Base-by-base conservation (phyloP, 805 yeast genomes). In the Saturnispora galanensis region DNA sequence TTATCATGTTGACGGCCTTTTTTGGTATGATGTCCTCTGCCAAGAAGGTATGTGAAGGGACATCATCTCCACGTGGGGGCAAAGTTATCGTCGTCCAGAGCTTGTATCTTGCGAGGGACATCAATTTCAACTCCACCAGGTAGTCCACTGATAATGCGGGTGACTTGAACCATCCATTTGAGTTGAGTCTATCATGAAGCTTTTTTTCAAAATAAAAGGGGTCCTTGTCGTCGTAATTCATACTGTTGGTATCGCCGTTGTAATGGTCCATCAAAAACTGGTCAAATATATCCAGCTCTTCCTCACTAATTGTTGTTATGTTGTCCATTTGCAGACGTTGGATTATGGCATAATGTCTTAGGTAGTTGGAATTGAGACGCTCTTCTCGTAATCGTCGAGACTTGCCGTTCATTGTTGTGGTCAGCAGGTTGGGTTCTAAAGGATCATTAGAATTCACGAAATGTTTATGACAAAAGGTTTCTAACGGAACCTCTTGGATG, bases 21-120 rank as follows among this genome's bases (percentile, higher is more conserved):
- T n/a, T 13, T 34, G 42, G 42, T 12, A 38, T 15, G 11, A 44
- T 44, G 26, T 39, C 36, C 34, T 44, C 39, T 28, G 18, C 36
- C 13, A 46, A 15, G n/a, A 35, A 37, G n/a, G 31, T 29, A 3
- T 35, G 31, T 15, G 35, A 21, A 9, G 53, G 52, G 3, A 50
- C 36, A 3, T 38, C 32, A 40, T 77, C 82, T 1, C 49, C 43
- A 42, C 81, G 60, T 18, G 82, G 80, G 3, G 70, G 70, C 21
- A 78, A 58, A 2, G 76, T 66, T 4, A 76, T 75, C 33, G 66
- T 64, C 40, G 69, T 63, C 79, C 81, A 76, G 31, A 76, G 56
- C 51, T 73, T 70, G 42, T 69, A 71, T 42, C 77, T 60, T 3
- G 75, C 66, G 13, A 65, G 42, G 6, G 64, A 57, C 2, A 75